Evolutionary conservation across 176 grass and related monocot genomes (phyloP), one percentile per base, ranked within the genome.

Genomic region (Phyllostachys edulis): DNA sequence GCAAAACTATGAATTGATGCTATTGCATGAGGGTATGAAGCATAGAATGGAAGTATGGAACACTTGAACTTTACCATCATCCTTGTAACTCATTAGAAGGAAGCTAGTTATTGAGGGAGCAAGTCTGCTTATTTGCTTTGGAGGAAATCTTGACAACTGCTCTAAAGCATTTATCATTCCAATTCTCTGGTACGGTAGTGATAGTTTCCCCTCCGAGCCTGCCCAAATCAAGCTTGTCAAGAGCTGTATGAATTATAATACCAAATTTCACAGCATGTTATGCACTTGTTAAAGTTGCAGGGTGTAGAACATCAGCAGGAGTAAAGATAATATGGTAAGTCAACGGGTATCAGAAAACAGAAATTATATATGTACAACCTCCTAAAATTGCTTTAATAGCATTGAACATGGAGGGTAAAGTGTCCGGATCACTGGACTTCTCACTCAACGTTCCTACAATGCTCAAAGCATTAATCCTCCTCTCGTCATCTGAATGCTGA

Each of bases 151-250:
- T 83, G 96, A 91, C 59, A 98, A 74, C 49, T 92, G 89, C 85
- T 91, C 89, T 82, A 95, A 70, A 80, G 89, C 92, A 89, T 90
- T 93, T 62, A 93, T 84, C 91, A 85, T 92, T 79, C 96, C 93
- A 82, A 90, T 89, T 84, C 96, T 94, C 87, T 98, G 96, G 73
- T 87, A 90, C 49, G 93, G 91, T 81, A 93, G 75, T 64, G 93
- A 87, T 62, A 98, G 64, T 88, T 98, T 98, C 63, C 96, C 96
- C 60, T 98, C 96, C n/a, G 96, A 98, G 55, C 96, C 96, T 98
- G 91, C 86, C 56, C 61, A 87, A 51, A 82, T 56, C 15, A 84
- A 94, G 13, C 37, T 76, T 85, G 62, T 87, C 52, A 86, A 69
- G 26, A 80, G 52, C 16, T 69, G 69, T 63, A 70, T 46, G 50